Evolutionary conservation across 2,329 filamentous ascomycete genomes (phyloP).

Genomic region (Alternaria sp.): DNA sequence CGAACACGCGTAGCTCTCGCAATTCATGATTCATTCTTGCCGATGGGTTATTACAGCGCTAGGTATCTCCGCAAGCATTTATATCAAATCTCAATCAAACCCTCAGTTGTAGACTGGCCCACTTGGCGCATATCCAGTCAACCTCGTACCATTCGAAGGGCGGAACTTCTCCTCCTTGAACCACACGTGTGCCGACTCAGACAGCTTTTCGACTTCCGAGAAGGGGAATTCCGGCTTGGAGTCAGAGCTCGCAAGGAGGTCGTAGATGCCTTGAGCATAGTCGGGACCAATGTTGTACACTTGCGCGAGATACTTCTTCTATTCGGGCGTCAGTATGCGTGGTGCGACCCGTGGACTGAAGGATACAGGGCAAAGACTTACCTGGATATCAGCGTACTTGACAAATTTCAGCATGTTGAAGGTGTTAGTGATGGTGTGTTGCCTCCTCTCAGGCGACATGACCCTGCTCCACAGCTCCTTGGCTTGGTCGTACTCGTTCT

Average conservation of each 20-base stretch:
- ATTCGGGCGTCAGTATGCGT: constrained; percentile 3
- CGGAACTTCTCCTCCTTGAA: constrained; percentile 57
- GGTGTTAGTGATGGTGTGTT: constrained; percentile 59
- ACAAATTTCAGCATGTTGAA: constrained; percentile 55
- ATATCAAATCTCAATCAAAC: background rate
- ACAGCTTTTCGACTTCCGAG: constrained; percentile 53
- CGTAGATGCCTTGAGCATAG: constrained; percentile 57
- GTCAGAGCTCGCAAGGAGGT: constrained; percentile 51
- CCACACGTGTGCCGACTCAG: constrained; percentile 54
- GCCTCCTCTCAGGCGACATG: constrained; percentile 54
- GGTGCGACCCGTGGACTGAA: background rate
- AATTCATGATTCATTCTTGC: background rate
- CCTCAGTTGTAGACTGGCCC: constrained; percentile 9
- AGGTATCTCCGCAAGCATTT: background rate
- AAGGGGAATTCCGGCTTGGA: constrained; percentile 56
- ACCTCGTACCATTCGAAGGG: constrained; percentile 47
- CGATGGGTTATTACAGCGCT: background rate
- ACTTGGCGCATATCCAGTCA: constrained; percentile 49
- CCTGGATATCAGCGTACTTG: constrained; percentile 53
- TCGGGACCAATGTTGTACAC: constrained; percentile 57
- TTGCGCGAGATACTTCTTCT: constrained; percentile 61
- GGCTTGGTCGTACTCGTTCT: constrained; percentile 60
- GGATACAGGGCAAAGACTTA: constrained; percentile 3
- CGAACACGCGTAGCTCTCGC: background rate
- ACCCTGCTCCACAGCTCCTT: constrained; percentile 57